Base-by-base conservation (phyloP, 2,329 filamentous ascomycete species). In the Monosporascus ibericus region DNA sequence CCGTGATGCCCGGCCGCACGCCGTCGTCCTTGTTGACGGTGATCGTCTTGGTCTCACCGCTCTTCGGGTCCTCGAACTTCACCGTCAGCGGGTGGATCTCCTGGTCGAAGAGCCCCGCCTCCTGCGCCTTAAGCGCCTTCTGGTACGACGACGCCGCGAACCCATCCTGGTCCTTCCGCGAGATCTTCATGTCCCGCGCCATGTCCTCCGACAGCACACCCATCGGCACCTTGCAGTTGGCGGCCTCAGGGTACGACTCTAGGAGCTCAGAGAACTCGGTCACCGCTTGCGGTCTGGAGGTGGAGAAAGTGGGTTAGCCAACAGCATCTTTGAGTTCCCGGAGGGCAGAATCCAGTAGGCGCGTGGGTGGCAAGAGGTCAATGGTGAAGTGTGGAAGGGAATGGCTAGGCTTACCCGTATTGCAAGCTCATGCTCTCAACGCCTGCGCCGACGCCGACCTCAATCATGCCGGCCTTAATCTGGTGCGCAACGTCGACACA, bases 171-270 rank as follows among this genome's bases (percentile, higher is more conserved):
- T 80, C 75, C 11, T 78, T 74, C 56, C 94, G 87, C 52, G 76
- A 66, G 66, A 97, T 82, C 54, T 80, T 78, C 64, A 87, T 84
- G 69, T 91, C 90, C 73, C 90, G 88, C 61, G 92, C 94, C 92
- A 97, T 96, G 66, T 92, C 73, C 74, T 99, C 94, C 27, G 90
- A 96, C 48, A 97, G 79, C 11, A 91, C 82, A 63, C 92, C 92
- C 94, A 97, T 97, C 69, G 91, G 86, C 3, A 97, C 92, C 76
- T 95, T 96, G 85, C 94, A 99, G 81, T 96, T 95, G 65, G 88
- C 88, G 24, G 92, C 82, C 68, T 94, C 87, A 58, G 84, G 80
- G 77, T 92, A 81, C 63, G 77, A 81, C 68, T 96, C 89, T 58
- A 97, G 84, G 50, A 90, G 81, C 48, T 95, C 90, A 30, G 89